Conservation (phyloP, 2,329 filamentous ascomycete genomes). For the Alternaria ethzedia region DNA sequence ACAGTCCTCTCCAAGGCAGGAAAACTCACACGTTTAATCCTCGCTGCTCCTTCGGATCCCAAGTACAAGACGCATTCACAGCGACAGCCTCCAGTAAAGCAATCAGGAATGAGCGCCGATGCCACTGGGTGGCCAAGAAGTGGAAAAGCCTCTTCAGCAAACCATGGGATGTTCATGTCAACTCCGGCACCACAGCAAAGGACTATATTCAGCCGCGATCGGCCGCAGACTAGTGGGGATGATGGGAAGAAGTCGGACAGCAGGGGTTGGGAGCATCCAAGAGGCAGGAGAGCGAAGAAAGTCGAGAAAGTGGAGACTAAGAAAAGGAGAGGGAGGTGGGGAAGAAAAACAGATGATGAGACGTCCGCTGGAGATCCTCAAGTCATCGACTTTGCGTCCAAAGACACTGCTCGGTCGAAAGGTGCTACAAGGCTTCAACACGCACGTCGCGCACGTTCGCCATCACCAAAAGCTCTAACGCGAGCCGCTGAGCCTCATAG, state of each 20-base stretch:
- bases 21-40: constrained; percentile 18
- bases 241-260: neutral
- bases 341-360: neutral
- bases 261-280: neutral
- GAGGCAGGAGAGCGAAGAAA: neutral
- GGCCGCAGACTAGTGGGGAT: neutral
- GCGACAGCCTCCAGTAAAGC: neutral
- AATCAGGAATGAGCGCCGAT: neutral
- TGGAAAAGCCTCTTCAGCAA: neutral
- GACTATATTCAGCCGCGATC: neutral
- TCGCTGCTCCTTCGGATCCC: constrained; percentile 18
- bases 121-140: neutral
- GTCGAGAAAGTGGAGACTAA: neutral
- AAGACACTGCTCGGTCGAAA: neutral
- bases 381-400: neutral
- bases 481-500: neutral
- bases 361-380: neutral
- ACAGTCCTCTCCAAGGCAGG: constrained; percentile 1
- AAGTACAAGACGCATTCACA: constrained; percentile 16
- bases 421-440: neutral
- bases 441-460: neutral
- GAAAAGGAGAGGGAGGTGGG: neutral
- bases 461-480: neutral
- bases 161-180: neutral
- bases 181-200: neutral